These are phyloP conservation scores for Pythium aquatile DNA, from an alignment of 352 stramenopile genomes.

Conservation along the genomic window DNA sequence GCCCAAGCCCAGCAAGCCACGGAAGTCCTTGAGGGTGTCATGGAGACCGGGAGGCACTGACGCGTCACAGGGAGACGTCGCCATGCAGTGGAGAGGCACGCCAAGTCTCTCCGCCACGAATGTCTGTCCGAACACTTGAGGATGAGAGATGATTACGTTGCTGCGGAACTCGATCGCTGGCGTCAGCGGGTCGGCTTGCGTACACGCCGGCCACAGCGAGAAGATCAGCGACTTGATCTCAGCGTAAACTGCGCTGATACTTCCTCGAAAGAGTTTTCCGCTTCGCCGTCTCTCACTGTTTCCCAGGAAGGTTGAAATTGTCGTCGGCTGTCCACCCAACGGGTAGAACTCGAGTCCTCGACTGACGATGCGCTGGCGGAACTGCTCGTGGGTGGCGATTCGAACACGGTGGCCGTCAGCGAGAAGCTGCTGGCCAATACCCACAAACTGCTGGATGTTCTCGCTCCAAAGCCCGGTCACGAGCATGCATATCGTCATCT, in stretches of 20 bases:
- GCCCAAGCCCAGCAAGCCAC: not conserved
- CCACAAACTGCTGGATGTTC: conserved; percentile 69
- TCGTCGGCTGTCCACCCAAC: conserved; percentile 51
- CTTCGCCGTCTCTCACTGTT: conserved; percentile 38
- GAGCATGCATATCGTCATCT: conserved; percentile 75
- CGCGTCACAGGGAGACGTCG: conserved; percentile 35
- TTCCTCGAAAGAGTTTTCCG: conserved; percentile 34
- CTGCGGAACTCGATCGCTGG: conserved; percentile 51
- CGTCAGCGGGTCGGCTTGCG: conserved; percentile 42
- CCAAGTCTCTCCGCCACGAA: conserved; percentile 69
- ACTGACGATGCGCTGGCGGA: conserved; percentile 61
- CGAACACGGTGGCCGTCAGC: conserved; percentile 87
- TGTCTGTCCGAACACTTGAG: conserved; percentile 57
- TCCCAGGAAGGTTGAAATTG: conserved; percentile 29
- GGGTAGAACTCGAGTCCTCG: conserved; percentile 70
- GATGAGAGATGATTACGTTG: conserved; percentile 65
- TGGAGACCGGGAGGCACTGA: conserved; percentile 12
- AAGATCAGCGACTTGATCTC: conserved; percentile 57
- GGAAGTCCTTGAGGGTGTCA: not conserved
- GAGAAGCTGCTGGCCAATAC: conserved; percentile 70
- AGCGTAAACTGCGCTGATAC: conserved; percentile 37
- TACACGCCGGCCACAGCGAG: conserved; percentile 57
- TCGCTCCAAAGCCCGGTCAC: conserved; percentile 67
- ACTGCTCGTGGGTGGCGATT: conserved; percentile 82
- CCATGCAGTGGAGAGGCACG: conserved; percentile 67